Base-by-base conservation (phyloP, 257 asterid species). In the Ligustrum vulgare region DNA sequence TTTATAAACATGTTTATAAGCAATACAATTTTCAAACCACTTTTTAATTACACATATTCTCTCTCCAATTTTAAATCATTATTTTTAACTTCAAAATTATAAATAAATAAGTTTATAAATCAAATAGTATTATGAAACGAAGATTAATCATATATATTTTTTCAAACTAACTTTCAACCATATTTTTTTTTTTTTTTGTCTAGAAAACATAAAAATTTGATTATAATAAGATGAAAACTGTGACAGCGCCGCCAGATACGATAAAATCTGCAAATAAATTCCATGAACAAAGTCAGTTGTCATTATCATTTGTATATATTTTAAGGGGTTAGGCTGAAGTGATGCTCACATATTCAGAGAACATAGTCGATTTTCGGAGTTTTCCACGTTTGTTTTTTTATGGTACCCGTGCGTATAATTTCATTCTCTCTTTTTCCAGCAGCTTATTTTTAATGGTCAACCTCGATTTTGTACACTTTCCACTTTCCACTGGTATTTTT, bases 281-380 rank as follows among this genome's bases (percentile, higher is more conserved):
- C 68, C 36, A 28, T 39, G 73, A 45, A 13, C 32, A 8, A 4
- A 31, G n/a, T 11, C 49, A 18, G 13, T 39, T 4, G 84, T 82
- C 84, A 73, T 77, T 51, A 71, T 83, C 87, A 69, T 45, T 51
- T 60, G 35, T 60, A 23, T 60, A 20, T 60, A 10, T 20, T 60
- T 23, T 68, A 68, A 80, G 33, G 67, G 10, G 85, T 85, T 85
- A 82, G 89, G 89, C 84, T 37, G 69, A 49, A 77, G 69, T 47
- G 86, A 82, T 77, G 80, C 76, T 63, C 65, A 85, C 89, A 80
- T 87, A 75, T 85, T 74, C 89, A 80, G 66, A 67, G 89, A 78
- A 85, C 75, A 35, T 85, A 70, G 77, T 76, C 85, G 34, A 20
- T 16, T 72, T 8, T 23, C 66, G 64, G 15, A 51, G 31, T 37